These are phyloP conservation scores for Musa troglodytarum DNA, from an alignment of 176 grass and related monocot species.

Conservation along the genomic window DNA sequence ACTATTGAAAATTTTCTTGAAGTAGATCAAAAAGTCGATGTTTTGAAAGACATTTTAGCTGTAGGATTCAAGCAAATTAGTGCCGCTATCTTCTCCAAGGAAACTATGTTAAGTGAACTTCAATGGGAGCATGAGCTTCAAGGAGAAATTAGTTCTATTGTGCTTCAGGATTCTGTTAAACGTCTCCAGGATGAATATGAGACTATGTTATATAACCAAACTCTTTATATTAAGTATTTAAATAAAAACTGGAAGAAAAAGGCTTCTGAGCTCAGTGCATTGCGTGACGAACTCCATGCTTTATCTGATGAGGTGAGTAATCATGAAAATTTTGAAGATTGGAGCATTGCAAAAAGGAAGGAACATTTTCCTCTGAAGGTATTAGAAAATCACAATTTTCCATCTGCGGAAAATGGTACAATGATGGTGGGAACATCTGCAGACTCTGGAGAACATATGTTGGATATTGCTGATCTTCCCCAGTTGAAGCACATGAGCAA, in stretches of 20 bases:
- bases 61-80: slow-evolving; percentile 54
- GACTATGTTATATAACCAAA: slow-evolving; percentile 48
- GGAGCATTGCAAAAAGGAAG: slow-evolving; percentile 52
- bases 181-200: slow-evolving; percentile 37
- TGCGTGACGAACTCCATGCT: slow-evolving; percentile 57
- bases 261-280: slow-evolving; percentile 21
- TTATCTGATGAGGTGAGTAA: slow-evolving; percentile 33
- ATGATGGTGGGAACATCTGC: slow-evolving; percentile 28
- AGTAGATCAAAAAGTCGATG: slow-evolving; percentile 49
- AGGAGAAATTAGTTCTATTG: slow-evolving; percentile 35
- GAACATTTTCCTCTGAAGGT: slow-evolving; percentile 42
- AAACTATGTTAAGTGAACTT: slow-evolving; percentile 34
- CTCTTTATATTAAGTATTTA: slow-evolving; percentile 22
- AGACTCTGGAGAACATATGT: slow-evolving; percentile 51
- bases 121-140: slow-evolving; percentile 65
- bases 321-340: slow-evolving; percentile 39
- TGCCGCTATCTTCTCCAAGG: slow-evolving; percentile 39
- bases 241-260: slow-evolving; percentile 24
- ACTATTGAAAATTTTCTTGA: slow-evolving; percentile 26
- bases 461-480: slow-evolving; percentile 66
- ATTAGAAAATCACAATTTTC: slow-evolving; percentile 32
- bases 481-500: slow-evolving; percentile 56
- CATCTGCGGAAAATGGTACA: slow-evolving; percentile 26
- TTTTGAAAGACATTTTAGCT: slow-evolving; percentile 40
- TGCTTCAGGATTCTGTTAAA: slow-evolving; percentile 38